Percentiles rank a stretch among this genome's conserved stretches.
Conservation (phyloP, 257 asterid genomes). For the Jaltomata sinuosa region DNA sequence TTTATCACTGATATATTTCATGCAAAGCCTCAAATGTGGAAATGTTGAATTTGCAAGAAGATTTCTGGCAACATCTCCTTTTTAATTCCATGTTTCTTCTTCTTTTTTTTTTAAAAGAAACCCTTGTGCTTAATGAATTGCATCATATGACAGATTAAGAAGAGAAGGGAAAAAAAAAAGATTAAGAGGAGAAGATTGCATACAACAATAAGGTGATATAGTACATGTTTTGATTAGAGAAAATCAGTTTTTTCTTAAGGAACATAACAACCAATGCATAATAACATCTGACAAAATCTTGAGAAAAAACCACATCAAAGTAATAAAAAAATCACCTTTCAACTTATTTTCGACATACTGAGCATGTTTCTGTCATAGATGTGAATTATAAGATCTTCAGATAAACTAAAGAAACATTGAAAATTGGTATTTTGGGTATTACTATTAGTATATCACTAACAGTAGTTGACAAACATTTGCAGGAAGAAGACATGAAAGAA, state of each 20-base stretch:
- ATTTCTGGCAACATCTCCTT: neutral
- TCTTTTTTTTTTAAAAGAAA: neutral
- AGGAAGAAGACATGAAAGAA: constrained; percentile 33
- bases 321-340: neutral
- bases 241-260: neutral
- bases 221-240: neutral
- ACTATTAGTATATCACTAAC: neutral
- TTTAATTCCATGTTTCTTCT: neutral
- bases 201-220: neutral
- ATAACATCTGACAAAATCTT: neutral
- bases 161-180: neutral
- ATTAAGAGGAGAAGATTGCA: neutral
- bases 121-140: neutral
- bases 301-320: neutral
- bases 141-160: neutral
- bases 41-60: neutral
- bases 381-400: neutral
- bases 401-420: neutral
- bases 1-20: neutral
- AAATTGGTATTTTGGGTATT: neutral
- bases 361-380: neutral
- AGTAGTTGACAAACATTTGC: constrained; percentile 3
- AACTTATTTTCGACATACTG: neutral
- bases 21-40: neutral
- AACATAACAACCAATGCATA: neutral